These are phyloP conservation scores for Venturia nashicola DNA, from an alignment of 2,329 filamentous ascomycete genomes.

Conservation along the genomic window DNA sequence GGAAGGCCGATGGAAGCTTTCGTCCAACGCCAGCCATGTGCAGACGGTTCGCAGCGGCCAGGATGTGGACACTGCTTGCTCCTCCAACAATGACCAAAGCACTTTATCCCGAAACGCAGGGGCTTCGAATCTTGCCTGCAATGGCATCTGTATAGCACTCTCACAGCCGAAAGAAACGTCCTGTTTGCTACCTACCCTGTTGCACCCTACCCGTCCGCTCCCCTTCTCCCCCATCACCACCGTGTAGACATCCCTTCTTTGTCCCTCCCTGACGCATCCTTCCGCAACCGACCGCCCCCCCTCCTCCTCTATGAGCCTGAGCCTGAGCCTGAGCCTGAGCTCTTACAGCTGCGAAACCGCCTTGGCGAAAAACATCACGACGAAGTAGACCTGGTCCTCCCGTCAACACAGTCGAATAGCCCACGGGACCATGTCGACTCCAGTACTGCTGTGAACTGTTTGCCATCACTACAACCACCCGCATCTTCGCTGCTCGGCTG, in stretches of 20 bases:
- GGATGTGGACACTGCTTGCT: neutral
- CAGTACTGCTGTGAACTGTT: neutral
- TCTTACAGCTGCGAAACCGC: constrained; percentile 3
- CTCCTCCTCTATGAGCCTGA: neutral
- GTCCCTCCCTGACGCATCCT: neutral
- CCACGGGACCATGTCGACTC: neutral
- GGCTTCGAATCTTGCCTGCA: constrained; percentile 2
- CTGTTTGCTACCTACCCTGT: neutral
- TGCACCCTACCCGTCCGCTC: neutral
- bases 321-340: neutral
- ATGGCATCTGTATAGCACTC: neutral
- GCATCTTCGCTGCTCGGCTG: neutral
- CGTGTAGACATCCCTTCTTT: neutral
- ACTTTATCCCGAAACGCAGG: neutral
- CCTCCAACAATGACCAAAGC: constrained; percentile 1
- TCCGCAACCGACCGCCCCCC: neutral
- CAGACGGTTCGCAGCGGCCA: neutral
- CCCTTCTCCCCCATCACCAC: neutral
- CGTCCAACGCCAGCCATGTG: constrained; percentile 2
- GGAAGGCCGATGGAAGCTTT: neutral
- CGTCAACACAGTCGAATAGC: neutral
- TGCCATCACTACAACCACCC: neutral
- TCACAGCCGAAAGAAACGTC: neutral
- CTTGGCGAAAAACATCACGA: neutral
- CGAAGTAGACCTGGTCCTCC: neutral